phyloP scores from a whole-genome alignment of 2,329 filamentous ascomycete genomes.

The Plenodomus lindquistii region DNA sequence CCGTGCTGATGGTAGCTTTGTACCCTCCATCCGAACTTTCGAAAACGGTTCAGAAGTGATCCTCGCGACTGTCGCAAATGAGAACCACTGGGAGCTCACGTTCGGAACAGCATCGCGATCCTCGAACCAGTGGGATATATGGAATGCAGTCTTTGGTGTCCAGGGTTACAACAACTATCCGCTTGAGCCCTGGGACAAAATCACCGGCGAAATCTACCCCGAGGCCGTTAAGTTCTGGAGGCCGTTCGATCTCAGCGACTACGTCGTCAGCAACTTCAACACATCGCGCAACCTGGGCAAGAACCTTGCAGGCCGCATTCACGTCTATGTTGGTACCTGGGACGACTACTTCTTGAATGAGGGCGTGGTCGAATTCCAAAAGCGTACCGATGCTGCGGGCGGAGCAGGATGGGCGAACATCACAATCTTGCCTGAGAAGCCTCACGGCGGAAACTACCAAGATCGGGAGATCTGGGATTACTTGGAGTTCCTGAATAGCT shows the following conservation, averaged over 20 bases:
- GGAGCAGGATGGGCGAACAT: conserved; percentile 45
- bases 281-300: conserved; percentile 37
- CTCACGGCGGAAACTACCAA: conserved; percentile 44
- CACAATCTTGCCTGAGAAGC: conserved; percentile 34
- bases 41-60: conserved; percentile 31
- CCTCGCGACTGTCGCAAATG: conserved; percentile 30
- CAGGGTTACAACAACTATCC: conserved; percentile 46
- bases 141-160: conserved; percentile 44
- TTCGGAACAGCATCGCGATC: conserved; percentile 43
- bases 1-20: conserved; percentile 31
- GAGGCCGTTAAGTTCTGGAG: conserved; percentile 45
- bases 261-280: conserved; percentile 41
- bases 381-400: conserved; percentile 34
- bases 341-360: conserved; percentile 46
- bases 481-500: conserved; percentile 36
- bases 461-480: conserved; percentile 36
- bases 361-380: conserved; percentile 43
- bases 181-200: conserved; percentile 47
- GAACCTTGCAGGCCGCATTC: conserved; percentile 36
- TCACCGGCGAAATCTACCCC: conserved; percentile 45
- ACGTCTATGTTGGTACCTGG: conserved; percentile 41
- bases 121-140: conserved; percentile 43
- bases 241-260: conserved; percentile 40
- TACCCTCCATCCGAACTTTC: conserved; percentile 37
- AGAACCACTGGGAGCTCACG: conserved; percentile 46